Base-by-base conservation (phyloP, 352 stramenopile genomes). In the Globisporangium cederbergense region DNA sequence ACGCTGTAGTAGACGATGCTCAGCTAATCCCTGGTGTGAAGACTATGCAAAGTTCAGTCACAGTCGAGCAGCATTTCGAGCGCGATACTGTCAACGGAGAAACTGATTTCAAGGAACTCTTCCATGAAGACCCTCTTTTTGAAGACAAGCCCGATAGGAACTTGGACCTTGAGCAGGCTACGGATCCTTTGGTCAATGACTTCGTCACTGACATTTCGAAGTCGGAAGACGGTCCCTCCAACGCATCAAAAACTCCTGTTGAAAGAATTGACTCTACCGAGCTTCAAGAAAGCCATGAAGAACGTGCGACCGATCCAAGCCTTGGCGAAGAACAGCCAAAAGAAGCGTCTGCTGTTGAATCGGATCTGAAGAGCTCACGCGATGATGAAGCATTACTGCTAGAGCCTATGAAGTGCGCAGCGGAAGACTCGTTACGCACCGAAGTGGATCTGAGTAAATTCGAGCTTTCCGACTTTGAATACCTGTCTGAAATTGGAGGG, bases 381-480 rank as follows among this genome's bases (percentile, higher is more conserved):
- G 3, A 25, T 22, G 50, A 14, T 18, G 50, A 40, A 42, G 13
- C 14, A 2, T 20, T 28, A 3, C 36, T 20, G 22, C 6, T 16
- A 14, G 32, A 30, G 13, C 20, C 18, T 18, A 10, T 13, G 4
- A 11, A 32, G 5, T 22, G 13, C 28, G 18, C 38, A 18, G 16
- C 13, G 18, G 34, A 58, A 14, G 0, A 1, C 18, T 30, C 10
- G 16, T 3, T 14, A 25, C 25, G 22, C 42, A 20, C 20, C n/a
- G 22, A 50, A 8, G 6, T 36, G 32, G 53, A 49, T 16, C 10
- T 51, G 36, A 22, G 3, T 18, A 40, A 38, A 3, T 60, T 60
- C 14, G 22, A 60, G 14, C 20, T 60, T 6, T 50, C 36, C 10
- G 54, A 50, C 5, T 60, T 60, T 60, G 38, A 60, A 16, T 60